Base-by-base conservation (phyloP, 1,284 basidiomycete genomes). In the Cutaneotrichosporon cavernicola region DNA sequence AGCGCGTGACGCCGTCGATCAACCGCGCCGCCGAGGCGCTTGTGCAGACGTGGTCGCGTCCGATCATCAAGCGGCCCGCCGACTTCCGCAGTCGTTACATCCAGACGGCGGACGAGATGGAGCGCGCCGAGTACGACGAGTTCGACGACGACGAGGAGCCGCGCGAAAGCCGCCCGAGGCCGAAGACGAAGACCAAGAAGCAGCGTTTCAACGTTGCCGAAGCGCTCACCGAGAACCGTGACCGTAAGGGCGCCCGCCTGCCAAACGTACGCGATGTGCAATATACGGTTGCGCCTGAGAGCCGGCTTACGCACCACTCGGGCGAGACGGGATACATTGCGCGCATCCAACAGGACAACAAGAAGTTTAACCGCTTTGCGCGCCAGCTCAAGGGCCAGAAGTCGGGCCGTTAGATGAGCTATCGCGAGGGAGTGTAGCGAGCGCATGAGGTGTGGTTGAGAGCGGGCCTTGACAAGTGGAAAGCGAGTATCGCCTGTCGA, bases 1-100 rank as follows among this genome's bases (percentile, higher is more conserved):
- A 89, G 76, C 89, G 92, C 58, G 94, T 96, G 53, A 90, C 90
- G 9, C 85, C 90, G 0, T 86, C 88, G 58, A 90, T 99, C 65
- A 83, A 84, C 46, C 88, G 92, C 59, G 87, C 87, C 60, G 96
- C 97, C 13, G 87, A 90, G 71, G 87, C 90, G 55, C 89, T 99
- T 56, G 88, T 98, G 56, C 90, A 89, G 63, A 81, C 84, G 22
- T 97, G 92, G 93, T 92, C 91, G 30, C 85, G 94, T n/a, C 94
- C 94, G 0, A 96, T 97, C 81, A 89, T 97, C 81, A 92, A 94
- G 75, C 88, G 92, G 50, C 90, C 89, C 14, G 90, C 92, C 4
- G 90, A 89, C 34, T 92, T 90, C 80, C 85, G 91, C 32, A 66
- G 65, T 10, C 66, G 68, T 50, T 66, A 74, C 56, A 63, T 76